Base-by-base conservation (phyloP, 352 stramenopile genomes). In the Phytopythium kandeliae region DNA sequence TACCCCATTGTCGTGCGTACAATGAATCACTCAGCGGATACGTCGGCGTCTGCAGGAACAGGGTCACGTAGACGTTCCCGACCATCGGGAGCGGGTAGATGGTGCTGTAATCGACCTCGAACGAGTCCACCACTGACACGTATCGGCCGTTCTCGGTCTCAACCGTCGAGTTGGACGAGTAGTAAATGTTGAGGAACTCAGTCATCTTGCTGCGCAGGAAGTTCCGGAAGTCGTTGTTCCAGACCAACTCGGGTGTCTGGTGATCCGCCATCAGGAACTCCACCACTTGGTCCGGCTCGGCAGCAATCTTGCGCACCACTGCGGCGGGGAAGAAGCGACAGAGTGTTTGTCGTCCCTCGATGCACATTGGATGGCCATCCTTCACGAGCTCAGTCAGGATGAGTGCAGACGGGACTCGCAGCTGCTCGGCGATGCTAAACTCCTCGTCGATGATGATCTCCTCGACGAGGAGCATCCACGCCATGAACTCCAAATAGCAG, bases 221-320 rank as follows among this genome's bases (percentile, higher is more conserved):
- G 7, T 73, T 77, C 31, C 92, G 82, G 54, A 97, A 95, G 4
- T 82, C 71, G 19, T 63, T 61, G 48, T 97, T 96, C 95, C 95
- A 98, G 24, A 98, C 91, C 10, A 98, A 74, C 59, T 98, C 95
- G 0, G 95, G 95, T 22, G 78, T 96, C 57, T 95, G 88, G 56
- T 95, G 89, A 45, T 98, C 86, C 36, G 56, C 62, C 66, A 73
- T 69, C 49, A 79, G 75, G 43, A 78, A 92, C 40, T 71, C 67
- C 35, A 85, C 51, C 34, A 80, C 90, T 0, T 57, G 68, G 13
- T 74, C 51, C 8, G 75, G 79, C 17, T 62, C 65, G 35, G 65
- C 65, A 17, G 77, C 73, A 44, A 95, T 68, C 50, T 77, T 58
- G 4, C 79, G 72, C 28, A 84, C 66, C 37, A 95, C 63, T 2